These are phyloP conservation scores for Papiliotrema terrestris DNA, from an alignment of 1,284 basidiomycete species.

Conservation along the genomic window DNA sequence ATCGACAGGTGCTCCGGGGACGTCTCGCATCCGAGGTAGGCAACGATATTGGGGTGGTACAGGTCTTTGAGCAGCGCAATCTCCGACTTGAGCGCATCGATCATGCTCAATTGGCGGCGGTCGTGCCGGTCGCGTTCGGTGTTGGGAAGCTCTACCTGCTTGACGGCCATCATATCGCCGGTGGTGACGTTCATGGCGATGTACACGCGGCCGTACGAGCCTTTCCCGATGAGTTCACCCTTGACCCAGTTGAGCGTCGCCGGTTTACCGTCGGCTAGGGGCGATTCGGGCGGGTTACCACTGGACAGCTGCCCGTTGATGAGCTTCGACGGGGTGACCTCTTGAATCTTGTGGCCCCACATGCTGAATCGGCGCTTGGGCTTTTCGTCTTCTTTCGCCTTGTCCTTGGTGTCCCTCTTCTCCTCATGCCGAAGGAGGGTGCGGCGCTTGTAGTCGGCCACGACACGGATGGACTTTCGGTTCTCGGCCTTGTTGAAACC, in stretches of 20 bases:
- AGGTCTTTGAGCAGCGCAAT: slow-evolving; percentile 93
- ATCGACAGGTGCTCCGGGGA: slow-evolving; percentile 87
- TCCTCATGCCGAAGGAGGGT: slow-evolving; percentile 50
- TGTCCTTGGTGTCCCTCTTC: slow-evolving; percentile 43
- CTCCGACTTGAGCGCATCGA: slow-evolving; percentile 89
- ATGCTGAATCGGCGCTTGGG: slow-evolving; percentile 70
- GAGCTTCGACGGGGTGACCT: slow-evolving; percentile 70
- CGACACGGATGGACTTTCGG: slow-evolving; percentile 74
- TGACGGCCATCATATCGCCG: slow-evolving; percentile 98
- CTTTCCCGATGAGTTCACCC: slow-evolving; percentile 94
- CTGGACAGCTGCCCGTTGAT: slow-evolving; percentile 51
- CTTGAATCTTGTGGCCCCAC: slow-evolving; percentile 90
- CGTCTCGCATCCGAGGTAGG: slow-evolving; percentile 94
- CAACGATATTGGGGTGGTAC: slow-evolving; percentile 95
- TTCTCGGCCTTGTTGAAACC: slow-evolving; percentile 55
- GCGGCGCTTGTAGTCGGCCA: slow-evolving; percentile 57
- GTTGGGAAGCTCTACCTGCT: slow-evolving; percentile 93
- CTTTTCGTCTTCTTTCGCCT: slow-evolving; percentile 10
- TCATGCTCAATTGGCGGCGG: slow-evolving; percentile 74
- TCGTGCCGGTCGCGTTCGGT: slow-evolving; percentile 88
- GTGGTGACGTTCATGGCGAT: slow-evolving; percentile 96
- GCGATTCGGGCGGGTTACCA: slow-evolving; percentile 46
- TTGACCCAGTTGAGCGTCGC: slow-evolving; percentile 97
- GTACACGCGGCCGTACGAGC: slow-evolving; percentile 94
- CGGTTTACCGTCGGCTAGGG: slow-evolving; percentile 14